These are phyloP conservation scores for Eucalyptus pauciflora DNA, from an alignment of 345 rosid species.

Conservation along the genomic window DNA sequence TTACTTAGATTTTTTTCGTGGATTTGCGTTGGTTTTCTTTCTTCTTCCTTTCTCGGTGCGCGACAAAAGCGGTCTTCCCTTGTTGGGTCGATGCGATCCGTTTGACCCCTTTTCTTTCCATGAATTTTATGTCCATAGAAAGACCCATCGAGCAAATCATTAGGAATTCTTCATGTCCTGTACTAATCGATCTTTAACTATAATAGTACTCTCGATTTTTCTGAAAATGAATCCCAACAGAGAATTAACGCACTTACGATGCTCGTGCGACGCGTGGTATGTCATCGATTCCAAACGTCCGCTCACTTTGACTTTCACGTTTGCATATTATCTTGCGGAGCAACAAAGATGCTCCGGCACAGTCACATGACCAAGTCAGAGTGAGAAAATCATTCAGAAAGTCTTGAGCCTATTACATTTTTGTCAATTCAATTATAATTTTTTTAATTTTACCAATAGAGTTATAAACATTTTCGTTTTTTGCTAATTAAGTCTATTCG, in stretches of 20 bases:
- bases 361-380: accelerated
- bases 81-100: background rate
- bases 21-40: background rate
- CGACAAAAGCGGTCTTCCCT: background rate
- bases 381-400: accelerated
- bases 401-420: accelerated
- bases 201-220: background rate
- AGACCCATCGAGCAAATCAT: background rate
- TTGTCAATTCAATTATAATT: accelerated
- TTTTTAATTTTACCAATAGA: too few species aligned
- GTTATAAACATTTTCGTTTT: accelerated
- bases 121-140: background rate
- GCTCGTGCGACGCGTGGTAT: accelerated
- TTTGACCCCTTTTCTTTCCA: background rate
- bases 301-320: background rate
- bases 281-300: background rate
- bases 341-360: background rate
- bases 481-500: accelerated
- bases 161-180: background rate
- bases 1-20: background rate
- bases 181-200: background rate
- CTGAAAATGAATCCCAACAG: background rate
- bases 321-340: background rate
- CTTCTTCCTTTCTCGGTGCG: background rate
- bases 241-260: accelerated